Conservation (phyloP, 2,329 filamentous ascomycete species). For the Podosphaera leucotricha region DNA sequence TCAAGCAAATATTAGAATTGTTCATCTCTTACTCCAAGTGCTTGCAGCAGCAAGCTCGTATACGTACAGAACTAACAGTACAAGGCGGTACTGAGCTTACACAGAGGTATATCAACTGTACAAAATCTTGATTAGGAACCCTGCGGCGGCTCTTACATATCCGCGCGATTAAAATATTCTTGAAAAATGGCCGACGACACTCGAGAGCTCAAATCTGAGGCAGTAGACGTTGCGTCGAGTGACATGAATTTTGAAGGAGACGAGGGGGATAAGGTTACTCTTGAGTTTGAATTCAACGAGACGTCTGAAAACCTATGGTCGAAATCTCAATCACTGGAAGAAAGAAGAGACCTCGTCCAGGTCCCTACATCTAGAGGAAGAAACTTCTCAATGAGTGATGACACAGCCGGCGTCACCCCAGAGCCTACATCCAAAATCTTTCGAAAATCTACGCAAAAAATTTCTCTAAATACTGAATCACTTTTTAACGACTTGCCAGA, state of each 20-base stretch:
- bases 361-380: constrained; percentile 21
- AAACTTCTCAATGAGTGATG: constrained; percentile 22
- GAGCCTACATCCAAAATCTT: constrained; percentile 47
- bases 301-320: neutral
- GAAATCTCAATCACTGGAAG: constrained; percentile 9
- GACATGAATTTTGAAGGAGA: constrained; percentile 16
- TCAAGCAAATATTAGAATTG: neutral
- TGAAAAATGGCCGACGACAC: constrained; percentile 13
- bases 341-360: constrained; percentile 8
- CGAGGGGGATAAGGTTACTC: neutral
- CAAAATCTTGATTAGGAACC: neutral
- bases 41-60: neutral
- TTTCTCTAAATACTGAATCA: constrained; percentile 33
- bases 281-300: neutral
- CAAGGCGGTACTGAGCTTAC: neutral
- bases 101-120: neutral
- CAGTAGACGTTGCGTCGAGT: constrained; percentile 13
- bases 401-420: constrained; percentile 8
- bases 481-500: constrained; percentile 58
- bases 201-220: constrained; percentile 10
- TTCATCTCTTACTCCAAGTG: neutral
- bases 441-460: constrained; percentile 51
- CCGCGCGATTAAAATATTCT: neutral
- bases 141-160: neutral
- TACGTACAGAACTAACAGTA: neutral